phyloP scores from a whole-genome alignment of 257 asterid genomes.

The Solanum okadae region DNA sequence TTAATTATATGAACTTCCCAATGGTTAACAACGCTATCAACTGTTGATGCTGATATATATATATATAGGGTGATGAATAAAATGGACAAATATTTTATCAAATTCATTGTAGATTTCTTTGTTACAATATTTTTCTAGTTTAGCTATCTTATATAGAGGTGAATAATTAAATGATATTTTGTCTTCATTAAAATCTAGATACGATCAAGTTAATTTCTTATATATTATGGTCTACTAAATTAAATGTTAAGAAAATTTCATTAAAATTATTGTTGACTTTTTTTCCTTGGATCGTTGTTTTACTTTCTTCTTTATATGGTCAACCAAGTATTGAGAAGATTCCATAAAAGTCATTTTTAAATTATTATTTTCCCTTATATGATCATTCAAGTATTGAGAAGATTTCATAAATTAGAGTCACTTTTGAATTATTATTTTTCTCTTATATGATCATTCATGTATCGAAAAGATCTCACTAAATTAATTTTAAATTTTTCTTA shows the following conservation, averaged over 20 bases:
- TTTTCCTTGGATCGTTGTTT: too few species aligned
- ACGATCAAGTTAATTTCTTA: too few species aligned
- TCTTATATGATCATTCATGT: not conserved
- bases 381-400: not conserved
- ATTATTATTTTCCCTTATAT: too few species aligned
- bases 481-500: too few species aligned
- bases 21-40: too few species aligned
- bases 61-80: not conserved
- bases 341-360: too few species aligned
- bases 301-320: too few species aligned
- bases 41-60: fast-evolving
- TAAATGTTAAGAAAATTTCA: too few species aligned
- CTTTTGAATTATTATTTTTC: too few species aligned
- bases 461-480: too few species aligned
- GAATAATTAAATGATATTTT: not conserved
- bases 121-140: not conserved
- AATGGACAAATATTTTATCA: not conserved
- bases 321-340: not conserved
- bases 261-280: too few species aligned
- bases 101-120: not conserved
- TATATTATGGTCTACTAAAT: not conserved
- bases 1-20: not conserved
- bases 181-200: not conserved
- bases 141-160: not conserved
- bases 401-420: too few species aligned